These are phyloP conservation scores for Penicillium silybi DNA, from an alignment of 495 filamentous ascomycete species.

Conservation along the genomic window DNA sequence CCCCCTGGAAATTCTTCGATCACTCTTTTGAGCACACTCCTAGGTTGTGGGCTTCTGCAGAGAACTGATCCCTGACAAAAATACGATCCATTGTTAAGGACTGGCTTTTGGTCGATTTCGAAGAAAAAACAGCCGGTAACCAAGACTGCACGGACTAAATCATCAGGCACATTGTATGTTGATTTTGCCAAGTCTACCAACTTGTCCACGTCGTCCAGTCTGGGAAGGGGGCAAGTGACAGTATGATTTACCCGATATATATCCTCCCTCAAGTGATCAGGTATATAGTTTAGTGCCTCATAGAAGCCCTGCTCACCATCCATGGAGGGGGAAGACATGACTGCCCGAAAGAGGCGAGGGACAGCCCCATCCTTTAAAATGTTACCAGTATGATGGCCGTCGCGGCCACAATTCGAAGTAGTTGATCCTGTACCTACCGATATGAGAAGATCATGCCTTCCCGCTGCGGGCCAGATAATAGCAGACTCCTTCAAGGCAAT, in stretches of 20 bases:
- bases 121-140: conserved; percentile 21
- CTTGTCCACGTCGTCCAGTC: conserved; percentile 17
- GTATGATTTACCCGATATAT: conserved; percentile 15
- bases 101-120: conserved; percentile 16
- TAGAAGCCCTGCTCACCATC: conserved; percentile 17
- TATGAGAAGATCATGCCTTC: conserved; percentile 25
- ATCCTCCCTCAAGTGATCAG: conserved; percentile 6
- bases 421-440: conserved; percentile 34
- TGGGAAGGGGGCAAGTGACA: conserved; percentile 9
- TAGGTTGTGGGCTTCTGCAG: conserved; percentile 6
- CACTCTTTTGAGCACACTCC: conserved; percentile 13
- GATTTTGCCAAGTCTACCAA: conserved; percentile 5
- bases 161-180: conserved; percentile 12
- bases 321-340: conserved; percentile 18
- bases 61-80: conserved; percentile 16
- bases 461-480: conserved; percentile 25
- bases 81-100: conserved; percentile 4
- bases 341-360: conserved; percentile 11
- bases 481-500: conserved; percentile 25
- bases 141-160: conserved; percentile 12
- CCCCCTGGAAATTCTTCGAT: conserved; percentile 8
- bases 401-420: not conserved
- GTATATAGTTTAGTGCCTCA: conserved; percentile 21
- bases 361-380: conserved; percentile 9
- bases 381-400: not conserved